A percentile compares a stretch with the other conserved stretches of the same genome.
Conservation (phyloP, 495 filamentous ascomycete genomes). For the Lineolata rhizophorae region DNA sequence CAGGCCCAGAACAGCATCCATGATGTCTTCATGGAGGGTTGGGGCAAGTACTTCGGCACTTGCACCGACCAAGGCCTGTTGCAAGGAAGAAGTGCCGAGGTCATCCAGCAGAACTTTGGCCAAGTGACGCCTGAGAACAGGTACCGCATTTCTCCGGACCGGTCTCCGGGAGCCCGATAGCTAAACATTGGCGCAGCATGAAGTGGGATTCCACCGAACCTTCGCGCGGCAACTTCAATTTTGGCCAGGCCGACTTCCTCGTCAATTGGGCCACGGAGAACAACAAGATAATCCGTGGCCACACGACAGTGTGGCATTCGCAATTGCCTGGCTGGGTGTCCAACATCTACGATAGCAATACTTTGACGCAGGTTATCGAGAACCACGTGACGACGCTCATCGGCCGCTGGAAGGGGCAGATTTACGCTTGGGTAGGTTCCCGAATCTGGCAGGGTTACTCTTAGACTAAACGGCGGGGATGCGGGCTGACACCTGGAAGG, state of each 20-base stretch:
- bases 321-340: conserved; percentile 41
- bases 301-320: conserved; percentile 41
- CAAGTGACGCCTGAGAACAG: conserved; percentile 42
- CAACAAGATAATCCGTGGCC: conserved; percentile 36
- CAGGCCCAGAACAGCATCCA: conserved; percentile 33
- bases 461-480: neutral
- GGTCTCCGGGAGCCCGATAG: neutral
- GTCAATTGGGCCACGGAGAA: conserved; percentile 35
- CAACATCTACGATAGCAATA: conserved; percentile 25
- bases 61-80: conserved; percentile 30
- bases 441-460: neutral
- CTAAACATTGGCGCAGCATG: conserved; percentile 20
- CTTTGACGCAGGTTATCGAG: conserved; percentile 30
- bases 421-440: conserved; percentile 29
- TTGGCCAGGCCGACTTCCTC: conserved; percentile 28
- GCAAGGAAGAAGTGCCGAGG: conserved; percentile 26
- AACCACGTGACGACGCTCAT: conserved; percentile 37
- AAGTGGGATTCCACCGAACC: conserved; percentile 34
- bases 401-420: conserved; percentile 37
- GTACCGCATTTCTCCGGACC: conserved; percentile 1
- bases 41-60: conserved; percentile 38
- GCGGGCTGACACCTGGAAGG: conserved; percentile 17
- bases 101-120: conserved; percentile 38
- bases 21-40: conserved; percentile 31
- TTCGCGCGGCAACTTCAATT: conserved; percentile 26